These are phyloP conservation scores for Vigna nakashimae DNA, from an alignment of 306 rosid genomes.

Conservation along the genomic window DNA sequence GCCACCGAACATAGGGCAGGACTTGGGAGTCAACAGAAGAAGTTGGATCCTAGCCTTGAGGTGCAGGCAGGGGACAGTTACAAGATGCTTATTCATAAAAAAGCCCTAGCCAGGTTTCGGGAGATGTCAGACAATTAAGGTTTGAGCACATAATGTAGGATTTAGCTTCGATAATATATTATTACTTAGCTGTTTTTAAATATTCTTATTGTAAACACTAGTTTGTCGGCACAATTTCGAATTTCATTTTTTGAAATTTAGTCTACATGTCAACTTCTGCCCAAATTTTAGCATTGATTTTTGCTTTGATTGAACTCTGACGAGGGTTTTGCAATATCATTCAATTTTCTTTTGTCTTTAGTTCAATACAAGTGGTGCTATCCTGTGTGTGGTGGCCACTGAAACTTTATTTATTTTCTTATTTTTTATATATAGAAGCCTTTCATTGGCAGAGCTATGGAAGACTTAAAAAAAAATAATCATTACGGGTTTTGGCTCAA, in stretches of 20 bases:
- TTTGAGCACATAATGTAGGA: conserved; percentile 32
- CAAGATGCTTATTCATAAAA: conserved; percentile 89
- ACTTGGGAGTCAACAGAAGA: conserved; percentile 95
- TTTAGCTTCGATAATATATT: conserved; percentile 42
- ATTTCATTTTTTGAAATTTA: conserved; percentile 34
- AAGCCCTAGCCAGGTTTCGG: conserved; percentile 93
- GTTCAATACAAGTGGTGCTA: conserved; percentile 3
- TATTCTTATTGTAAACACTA: conserved; percentile 41
- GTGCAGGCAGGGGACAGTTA: conserved; percentile 95
- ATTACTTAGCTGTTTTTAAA: conserved; percentile 33
- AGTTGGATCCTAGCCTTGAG: conserved; percentile 83
- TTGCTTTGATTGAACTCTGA: conserved; percentile 26
- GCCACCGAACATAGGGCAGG: conserved; percentile 86
- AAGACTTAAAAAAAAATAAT: background rate
- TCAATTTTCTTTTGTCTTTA: conserved; percentile 12
- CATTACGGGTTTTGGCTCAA: background rate
- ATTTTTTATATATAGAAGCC: background rate
- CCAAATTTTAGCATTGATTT: background rate
- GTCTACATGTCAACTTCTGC: background rate
- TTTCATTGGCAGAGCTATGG: background rate
- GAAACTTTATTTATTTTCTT: background rate
- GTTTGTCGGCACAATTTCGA: conserved; percentile 37
- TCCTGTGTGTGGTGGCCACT: conserved; percentile 10
- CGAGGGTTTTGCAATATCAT: conserved; percentile 11
- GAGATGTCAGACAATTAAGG: conserved; percentile 71